A percentile compares a stretch with the other conserved stretches of the same genome.
Evolutionary conservation across 2,329 filamentous ascomycete genomes (phyloP).

Genomic region (Falciphora oryzae): DNA sequence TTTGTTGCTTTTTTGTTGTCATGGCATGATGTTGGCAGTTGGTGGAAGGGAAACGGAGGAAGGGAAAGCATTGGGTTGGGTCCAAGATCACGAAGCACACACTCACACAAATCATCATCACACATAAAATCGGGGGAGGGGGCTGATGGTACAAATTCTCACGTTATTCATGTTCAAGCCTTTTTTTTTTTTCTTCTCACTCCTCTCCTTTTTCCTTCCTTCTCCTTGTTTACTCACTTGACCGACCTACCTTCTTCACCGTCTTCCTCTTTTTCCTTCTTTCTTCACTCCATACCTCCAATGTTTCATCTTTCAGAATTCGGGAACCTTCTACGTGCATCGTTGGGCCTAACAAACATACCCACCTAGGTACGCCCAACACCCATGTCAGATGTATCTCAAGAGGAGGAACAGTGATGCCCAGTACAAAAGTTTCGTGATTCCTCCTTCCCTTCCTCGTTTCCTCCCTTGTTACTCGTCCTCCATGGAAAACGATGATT

Average conservation of each 20-base stretch:
- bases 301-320: not conserved
- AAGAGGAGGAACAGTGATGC: not conserved
- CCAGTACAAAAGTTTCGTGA: too few relatives aligned
- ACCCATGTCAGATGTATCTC: not conserved
- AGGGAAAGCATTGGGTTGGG: not conserved
- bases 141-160: not conserved
- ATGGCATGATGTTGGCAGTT: not conserved
- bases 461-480: too few relatives aligned
- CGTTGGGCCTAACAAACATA: not conserved
- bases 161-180: not conserved
- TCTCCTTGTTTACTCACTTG: not conserved
- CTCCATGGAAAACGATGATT: not conserved
- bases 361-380: not conserved
- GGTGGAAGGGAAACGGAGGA: not conserved
- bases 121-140: not conserved
- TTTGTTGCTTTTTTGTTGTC: not conserved
- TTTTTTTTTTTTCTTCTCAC: constrained; percentile 19
- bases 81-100: not conserved
- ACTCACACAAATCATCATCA: not conserved
- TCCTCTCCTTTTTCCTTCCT: constrained; percentile 14
- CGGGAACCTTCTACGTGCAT: not conserved
- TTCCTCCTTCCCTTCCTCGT: too few relatives aligned
- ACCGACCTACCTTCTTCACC: not conserved
- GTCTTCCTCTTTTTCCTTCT: not conserved
- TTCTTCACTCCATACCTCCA: not conserved